These are phyloP conservation scores for Zasmidium angulare DNA, from an alignment of 2,329 filamentous ascomycete genomes.

Conservation along the genomic window DNA sequence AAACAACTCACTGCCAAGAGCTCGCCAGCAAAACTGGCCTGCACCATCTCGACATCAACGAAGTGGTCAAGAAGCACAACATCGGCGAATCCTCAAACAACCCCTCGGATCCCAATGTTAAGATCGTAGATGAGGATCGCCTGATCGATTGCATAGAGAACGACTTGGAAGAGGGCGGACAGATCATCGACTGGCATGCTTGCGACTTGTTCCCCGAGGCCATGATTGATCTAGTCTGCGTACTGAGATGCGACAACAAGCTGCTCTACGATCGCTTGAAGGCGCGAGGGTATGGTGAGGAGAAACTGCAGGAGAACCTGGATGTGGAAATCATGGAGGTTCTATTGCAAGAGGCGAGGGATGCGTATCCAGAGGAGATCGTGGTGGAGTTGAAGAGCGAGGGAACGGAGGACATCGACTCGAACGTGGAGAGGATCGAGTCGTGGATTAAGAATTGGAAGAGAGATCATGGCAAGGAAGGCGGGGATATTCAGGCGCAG, in stretches of 20 bases:
- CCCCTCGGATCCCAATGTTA: constrained; percentile 73
- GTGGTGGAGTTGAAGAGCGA: constrained; percentile 88
- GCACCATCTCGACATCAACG: constrained; percentile 82
- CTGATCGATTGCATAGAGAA: constrained; percentile 87
- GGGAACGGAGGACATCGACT: constrained; percentile 78
- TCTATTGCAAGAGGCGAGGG: constrained; percentile 82
- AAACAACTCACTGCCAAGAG: constrained; percentile 86
- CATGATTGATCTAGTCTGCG: constrained; percentile 94
- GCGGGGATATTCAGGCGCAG: constrained; percentile 30
- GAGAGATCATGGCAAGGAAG: constrained; percentile 55
- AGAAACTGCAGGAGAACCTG: constrained; percentile 92
- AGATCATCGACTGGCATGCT: constrained; percentile 95
- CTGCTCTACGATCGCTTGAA: constrained; percentile 81
- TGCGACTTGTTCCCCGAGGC: constrained; percentile 91
- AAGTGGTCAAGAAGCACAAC: constrained; percentile 82
- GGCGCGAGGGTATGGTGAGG: constrained; percentile 74
- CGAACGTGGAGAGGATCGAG: constrained; percentile 80
- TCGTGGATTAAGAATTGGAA: constrained; percentile 83
- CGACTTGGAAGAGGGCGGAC: constrained; percentile 74
- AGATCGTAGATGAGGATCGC: constrained; percentile 94
- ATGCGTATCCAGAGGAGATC: constrained; percentile 81
- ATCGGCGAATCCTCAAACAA: constrained; percentile 83
- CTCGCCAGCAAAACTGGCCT: constrained; percentile 74
- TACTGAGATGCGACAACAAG: constrained; percentile 77
- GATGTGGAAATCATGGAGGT: constrained; percentile 98